A percentile compares a stretch with the other conserved stretches of the same genome.
phyloP scores from a whole-genome alignment of 257 asterid genomes.

The Solanum paucissectum region DNA sequence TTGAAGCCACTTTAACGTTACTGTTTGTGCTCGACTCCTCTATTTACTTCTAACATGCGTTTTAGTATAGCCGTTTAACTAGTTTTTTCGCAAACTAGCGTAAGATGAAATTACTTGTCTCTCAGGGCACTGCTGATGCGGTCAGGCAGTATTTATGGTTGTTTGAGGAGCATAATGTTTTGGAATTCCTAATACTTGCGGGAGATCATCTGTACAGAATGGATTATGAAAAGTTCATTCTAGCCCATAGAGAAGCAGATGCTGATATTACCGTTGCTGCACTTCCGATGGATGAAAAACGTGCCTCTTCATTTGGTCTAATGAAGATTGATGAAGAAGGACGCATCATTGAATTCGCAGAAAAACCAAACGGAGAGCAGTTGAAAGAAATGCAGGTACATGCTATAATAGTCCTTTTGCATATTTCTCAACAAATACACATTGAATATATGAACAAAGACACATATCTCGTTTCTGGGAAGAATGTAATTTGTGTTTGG shows the following conservation, averaged over 20 bases:
- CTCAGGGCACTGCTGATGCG: conserved; percentile 95
- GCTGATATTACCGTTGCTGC: conserved; percentile 98
- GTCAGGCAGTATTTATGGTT: conserved; percentile 91
- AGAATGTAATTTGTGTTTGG: not conserved
- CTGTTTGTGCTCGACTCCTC: not conserved
- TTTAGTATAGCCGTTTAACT: not conserved
- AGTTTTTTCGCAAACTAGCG: not conserved
- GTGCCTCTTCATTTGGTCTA: conserved; percentile 87
- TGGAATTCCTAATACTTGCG: conserved; percentile 77
- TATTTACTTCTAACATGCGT: not conserved
- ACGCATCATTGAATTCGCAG: conserved; percentile 74
- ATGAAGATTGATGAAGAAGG: conserved; percentile 97
- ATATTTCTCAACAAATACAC: too few relatives aligned
- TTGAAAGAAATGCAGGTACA: conserved; percentile 75
- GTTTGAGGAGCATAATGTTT: conserved; percentile 85
- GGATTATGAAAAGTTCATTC: conserved; percentile 92
- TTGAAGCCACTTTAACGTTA: not conserved
- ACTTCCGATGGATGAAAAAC: conserved; percentile 88
- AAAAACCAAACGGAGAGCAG: conserved; percentile 88
- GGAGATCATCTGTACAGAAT: conserved; percentile 92
- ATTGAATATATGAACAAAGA: not conserved
- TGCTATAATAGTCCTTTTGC: too few relatives aligned
- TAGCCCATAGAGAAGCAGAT: conserved; percentile 95
- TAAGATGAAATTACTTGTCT: conserved; percentile 1
- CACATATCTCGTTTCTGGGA: not conserved